Evolutionary conservation across 805 yeast species (phyloP).

Genomic region (Candida ipomoeae): DNA sequence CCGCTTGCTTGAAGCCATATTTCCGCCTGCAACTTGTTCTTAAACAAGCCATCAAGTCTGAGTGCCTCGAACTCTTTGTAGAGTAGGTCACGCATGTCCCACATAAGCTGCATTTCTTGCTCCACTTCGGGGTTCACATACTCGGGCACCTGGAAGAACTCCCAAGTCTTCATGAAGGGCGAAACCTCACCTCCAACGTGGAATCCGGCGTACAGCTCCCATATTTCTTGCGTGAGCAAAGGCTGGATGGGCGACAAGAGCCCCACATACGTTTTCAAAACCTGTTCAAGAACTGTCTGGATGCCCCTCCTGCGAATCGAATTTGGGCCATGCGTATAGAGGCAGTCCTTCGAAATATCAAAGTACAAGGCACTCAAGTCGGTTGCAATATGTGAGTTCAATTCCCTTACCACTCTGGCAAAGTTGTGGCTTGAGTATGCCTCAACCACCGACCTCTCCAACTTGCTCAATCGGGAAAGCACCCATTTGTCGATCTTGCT

Average conservation of each 20-base stretch:
- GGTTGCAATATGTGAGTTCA: conserved; percentile 69
- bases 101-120: conserved; percentile 42
- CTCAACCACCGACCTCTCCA: conserved; percentile 40
- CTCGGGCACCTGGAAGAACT: conserved; percentile 27
- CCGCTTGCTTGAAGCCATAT: conserved; percentile 24
- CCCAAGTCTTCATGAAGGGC: conserved; percentile 18
- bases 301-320: conserved; percentile 52
- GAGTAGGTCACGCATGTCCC: conserved; percentile 46
- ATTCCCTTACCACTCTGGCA: conserved; percentile 60
- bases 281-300: conserved; percentile 62
- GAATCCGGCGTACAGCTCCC: conserved; percentile 49
- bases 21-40: conserved; percentile 57
- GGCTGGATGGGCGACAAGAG: conserved; percentile 81
- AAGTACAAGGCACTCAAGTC: conserved; percentile 81
- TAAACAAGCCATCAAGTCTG: conserved; percentile 47
- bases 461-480: conserved; percentile 47
- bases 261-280: conserved; percentile 59
- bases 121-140: conserved; percentile 36
- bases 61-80: conserved; percentile 54
- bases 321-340: conserved; percentile 61
- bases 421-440: conserved; percentile 60
- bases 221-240: conserved; percentile 78
- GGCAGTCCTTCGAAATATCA: conserved; percentile 77
- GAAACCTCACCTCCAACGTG: conserved; percentile 4
- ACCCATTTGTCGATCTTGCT: conserved; percentile 57